Evolutionary conservation across 1,139 yeast species (phyloP), one percentile per base, ranked within the genome.

Genomic region (Taphrina communis): DNA sequence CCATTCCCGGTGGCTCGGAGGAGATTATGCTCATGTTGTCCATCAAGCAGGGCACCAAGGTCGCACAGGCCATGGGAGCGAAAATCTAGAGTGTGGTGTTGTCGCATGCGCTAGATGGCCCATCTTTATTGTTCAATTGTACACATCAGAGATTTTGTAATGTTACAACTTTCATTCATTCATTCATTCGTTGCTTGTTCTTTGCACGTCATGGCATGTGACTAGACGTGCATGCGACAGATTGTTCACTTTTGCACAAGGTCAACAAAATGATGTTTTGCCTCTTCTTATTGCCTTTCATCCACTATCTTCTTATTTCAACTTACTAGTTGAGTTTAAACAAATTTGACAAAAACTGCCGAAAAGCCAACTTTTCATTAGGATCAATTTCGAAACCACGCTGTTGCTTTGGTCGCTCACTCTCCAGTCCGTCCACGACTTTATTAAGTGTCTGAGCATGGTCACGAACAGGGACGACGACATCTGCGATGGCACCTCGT

Each of bases 1-100:
- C 63, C 39, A 81, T 80, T 67, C 83, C 83, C 12, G 83, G 83
- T 60, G 83, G 83, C 6, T 80, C 82, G 17, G 82, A 81, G 73
- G 83, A 80, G 73, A 80, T 80, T 69, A 81, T 80, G 83, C 76
- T 80, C 46, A 83, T 80, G 67, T 75, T 80, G 69, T 75, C 81
- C 36, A 78, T 80, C 58, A 66, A 59, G 57, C 69, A 66, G 55
- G 69, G 69, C 8, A 66, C 62, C 12, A 58, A 60, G 61, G 69
- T 66, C 42, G 57, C 57, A 42, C 65, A 66, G 50, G 69, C 69
- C 25, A 44, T 66, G 25, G 69, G 69, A 36, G 66, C 65, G 41
- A 65, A 65, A 61, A 51, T 65, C 44, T 65, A 65, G 25, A n/a
- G 35, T 17, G 7, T 59, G n/a, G 21, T 59, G 21, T 6, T 21